Evolutionary conservation across 805 yeast species (phyloP).

Genomic region (Groenewaldozyma salmanticensis): DNA sequence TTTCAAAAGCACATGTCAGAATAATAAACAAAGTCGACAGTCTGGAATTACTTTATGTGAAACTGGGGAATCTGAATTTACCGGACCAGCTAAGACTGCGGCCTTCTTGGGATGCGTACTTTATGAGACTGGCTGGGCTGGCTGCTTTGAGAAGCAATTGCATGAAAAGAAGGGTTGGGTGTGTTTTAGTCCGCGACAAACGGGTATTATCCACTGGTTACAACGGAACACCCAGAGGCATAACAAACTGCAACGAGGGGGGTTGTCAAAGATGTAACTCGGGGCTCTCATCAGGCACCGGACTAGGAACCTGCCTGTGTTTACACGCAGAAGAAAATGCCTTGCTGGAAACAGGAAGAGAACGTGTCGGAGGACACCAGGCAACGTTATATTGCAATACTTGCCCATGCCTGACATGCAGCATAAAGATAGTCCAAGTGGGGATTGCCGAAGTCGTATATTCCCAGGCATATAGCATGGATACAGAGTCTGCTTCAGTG

Average conservation of each 20-base stretch:
- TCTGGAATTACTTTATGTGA: constrained; percentile 29
- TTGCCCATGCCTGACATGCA: constrained; percentile 91
- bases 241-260: constrained; percentile 86
- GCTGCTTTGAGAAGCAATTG: constrained; percentile 92
- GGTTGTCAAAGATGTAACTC: constrained; percentile 88
- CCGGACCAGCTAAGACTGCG: constrained; percentile 53
- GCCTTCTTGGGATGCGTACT: constrained; percentile 95
- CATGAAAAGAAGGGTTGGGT: constrained; percentile 96
- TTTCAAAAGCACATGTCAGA: constrained; percentile 43
- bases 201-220: constrained; percentile 94
- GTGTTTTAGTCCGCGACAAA: constrained; percentile 79
- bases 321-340: constrained; percentile 98
- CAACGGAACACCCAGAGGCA: constrained; percentile 91
- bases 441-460: constrained; percentile 90
- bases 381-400: constrained; percentile 86
- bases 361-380: constrained; percentile 47
- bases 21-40: constrained; percentile 42
- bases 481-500: constrained; percentile 59
- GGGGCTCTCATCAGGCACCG: constrained; percentile 52
- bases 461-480: constrained; percentile 90
- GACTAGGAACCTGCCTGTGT: constrained; percentile 77
- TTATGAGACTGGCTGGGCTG: constrained; percentile 85
- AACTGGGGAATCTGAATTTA: constrained; percentile 35
- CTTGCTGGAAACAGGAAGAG: constrained; percentile 85
- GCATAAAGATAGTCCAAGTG: constrained; percentile 87